phyloP scores from a whole-genome alignment of 495 filamentous ascomycete genomes.

The Pyronema domesticum region DNA sequence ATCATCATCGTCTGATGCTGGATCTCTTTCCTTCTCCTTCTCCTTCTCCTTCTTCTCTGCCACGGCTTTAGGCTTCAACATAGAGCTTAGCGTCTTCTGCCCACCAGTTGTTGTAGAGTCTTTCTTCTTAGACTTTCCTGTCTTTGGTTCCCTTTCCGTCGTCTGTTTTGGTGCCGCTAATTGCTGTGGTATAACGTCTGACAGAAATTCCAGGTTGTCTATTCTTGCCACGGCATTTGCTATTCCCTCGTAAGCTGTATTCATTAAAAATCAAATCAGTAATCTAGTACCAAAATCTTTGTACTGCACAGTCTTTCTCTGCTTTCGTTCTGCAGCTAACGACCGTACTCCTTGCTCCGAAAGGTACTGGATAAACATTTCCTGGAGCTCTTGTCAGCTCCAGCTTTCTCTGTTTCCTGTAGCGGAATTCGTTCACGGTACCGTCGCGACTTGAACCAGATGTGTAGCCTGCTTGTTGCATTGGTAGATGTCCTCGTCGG shows the following conservation, averaged over 20 bases:
- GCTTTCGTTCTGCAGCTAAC: conserved; percentile 76
- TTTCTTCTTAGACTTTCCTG: conserved; percentile 2
- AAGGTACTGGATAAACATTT: conserved; percentile 92
- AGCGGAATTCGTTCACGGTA: not conserved
- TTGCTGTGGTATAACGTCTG: conserved; percentile 57
- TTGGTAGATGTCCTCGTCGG: conserved; percentile 66
- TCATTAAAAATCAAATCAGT: not conserved
- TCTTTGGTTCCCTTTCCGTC: not conserved
- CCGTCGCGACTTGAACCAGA: conserved; percentile 76
- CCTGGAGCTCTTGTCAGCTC: conserved; percentile 32
- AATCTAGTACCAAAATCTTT: conserved; percentile 57
- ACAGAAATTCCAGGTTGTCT: conserved; percentile 88
- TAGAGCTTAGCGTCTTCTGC: not conserved
- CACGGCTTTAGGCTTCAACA: not conserved
- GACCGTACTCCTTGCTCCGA: conserved; percentile 71
- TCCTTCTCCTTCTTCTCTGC: too few relatives aligned
- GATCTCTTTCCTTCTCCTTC: too few relatives aligned
- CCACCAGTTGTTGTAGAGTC: not conserved
- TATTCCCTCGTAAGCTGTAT: conserved; percentile 18
- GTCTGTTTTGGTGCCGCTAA: not conserved
- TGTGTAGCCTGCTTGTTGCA: conserved; percentile 93
- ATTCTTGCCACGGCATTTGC: conserved; percentile 73
- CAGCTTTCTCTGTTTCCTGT: not conserved
- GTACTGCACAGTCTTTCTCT: conserved; percentile 87
- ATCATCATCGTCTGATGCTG: too few relatives aligned